Base-by-base conservation (phyloP, 2,329 filamentous ascomycete genomes). In the Colletotrichum sp. region DNA sequence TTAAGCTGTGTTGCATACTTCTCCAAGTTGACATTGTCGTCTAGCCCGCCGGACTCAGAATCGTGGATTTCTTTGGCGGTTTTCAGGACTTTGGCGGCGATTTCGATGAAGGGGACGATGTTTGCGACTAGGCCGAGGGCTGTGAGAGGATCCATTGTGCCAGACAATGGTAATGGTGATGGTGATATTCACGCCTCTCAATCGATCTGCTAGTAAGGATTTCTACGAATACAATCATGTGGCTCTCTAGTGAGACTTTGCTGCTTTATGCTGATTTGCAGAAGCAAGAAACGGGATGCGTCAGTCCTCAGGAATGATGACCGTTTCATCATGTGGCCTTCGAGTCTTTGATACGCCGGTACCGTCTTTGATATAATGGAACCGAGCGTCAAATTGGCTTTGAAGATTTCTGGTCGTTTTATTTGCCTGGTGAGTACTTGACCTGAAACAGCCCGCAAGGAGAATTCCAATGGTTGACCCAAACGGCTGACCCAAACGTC, bases 151-250 rank as follows among this genome's bases (percentile, higher is more conserved):
- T 49, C 39, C 39, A 49, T 49, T 49, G 9, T 49, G 39, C 39
- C 19, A 22, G 19, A 49, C 39, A 49, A 49, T 49, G 19, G 0
- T 44, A 8, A 44, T 36, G 34, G 13, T 44, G 39, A 44, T 49
- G 19, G 19, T 22, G 19, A 49, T n/a, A 7, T n/a, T 12, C 19
- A 11, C 5, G 19, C 5, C 39, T 13, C 3, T 7, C 0, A 0
- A 0, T n/a, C 19, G 9, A n/a, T 11, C 0, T 49, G 8, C 19
- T 49, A 5, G 19, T 49, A 0, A n/a, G 19, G 9, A n/a, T 13
- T 12, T 49, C 3, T 49, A 49, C 39, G 19, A 44, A 44, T 8
- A 44, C 8, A n/a, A 9, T 44, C 19, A 44, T 44, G 39, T 44
- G 2, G 19, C 16, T 44, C 16, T 44, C 8, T 44, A n/a, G 39